These are phyloP conservation scores for Saccharomycopsis fodiens DNA, from an alignment of 805 yeast species.

Conservation along the genomic window DNA sequence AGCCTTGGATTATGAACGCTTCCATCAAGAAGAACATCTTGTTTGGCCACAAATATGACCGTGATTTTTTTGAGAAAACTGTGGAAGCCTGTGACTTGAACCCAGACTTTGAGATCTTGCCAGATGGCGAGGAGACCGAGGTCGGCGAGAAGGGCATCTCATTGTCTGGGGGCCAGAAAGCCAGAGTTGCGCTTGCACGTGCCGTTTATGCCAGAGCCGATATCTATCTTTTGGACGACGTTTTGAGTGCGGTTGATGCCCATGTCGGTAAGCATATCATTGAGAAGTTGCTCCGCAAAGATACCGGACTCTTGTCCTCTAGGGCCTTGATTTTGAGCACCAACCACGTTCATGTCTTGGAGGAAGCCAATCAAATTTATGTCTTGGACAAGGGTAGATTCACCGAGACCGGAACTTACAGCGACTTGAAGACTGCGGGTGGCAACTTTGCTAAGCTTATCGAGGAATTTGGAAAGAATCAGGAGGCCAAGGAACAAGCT, in stretches of 20 bases:
- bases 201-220: constrained; percentile 60
- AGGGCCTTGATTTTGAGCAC: constrained; percentile 54
- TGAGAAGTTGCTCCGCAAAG: constrained; percentile 37
- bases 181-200: constrained; percentile 57
- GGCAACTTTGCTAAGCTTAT: constrained; percentile 25
- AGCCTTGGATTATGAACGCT: constrained; percentile 46
- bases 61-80: constrained; percentile 34
- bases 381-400: constrained; percentile 49
- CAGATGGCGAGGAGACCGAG: constrained; percentile 46
- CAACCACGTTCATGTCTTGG: constrained; percentile 46
- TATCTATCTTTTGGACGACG: constrained; percentile 54
- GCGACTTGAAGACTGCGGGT: constrained; percentile 33
- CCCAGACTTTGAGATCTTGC: constrained; percentile 39
- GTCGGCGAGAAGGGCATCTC: constrained; percentile 59
- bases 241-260: constrained; percentile 66
- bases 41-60: constrained; percentile 41
- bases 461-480: constrained; percentile 17
- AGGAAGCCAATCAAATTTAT: constrained; percentile 52
- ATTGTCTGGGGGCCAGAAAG: constrained; percentile 57
- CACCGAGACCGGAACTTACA: constrained; percentile 50
- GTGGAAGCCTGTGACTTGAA: constrained; percentile 42
- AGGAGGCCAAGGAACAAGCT: constrained; percentile 21
- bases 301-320: constrained; percentile 38
- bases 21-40: constrained; percentile 43
- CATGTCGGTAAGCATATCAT: constrained; percentile 55